A percentile compares a stretch with the other conserved stretches of the same genome.
Evolutionary conservation across 1,284 basidiomycete genomes (phyloP).

Genomic region (Lignosus rhinocerotis): DNA sequence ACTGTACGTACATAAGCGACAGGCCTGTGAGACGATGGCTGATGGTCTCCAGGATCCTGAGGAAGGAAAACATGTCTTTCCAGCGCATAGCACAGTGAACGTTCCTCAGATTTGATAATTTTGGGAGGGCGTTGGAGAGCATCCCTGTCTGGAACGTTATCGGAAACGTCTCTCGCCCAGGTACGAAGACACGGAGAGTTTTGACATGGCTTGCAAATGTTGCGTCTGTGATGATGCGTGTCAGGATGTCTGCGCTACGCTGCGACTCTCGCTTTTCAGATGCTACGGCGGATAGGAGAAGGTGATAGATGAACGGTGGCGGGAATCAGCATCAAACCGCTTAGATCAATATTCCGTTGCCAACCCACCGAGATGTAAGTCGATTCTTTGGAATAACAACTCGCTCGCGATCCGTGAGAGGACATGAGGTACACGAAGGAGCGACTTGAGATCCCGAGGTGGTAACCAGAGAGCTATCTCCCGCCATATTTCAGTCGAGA

Average conservation of each 20-base stretch:
- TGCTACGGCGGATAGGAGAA: constrained; percentile 24
- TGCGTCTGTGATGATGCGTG: constrained; percentile 60
- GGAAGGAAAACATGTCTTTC: constrained; percentile 52
- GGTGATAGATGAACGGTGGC: neutral
- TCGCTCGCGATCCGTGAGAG: constrained; percentile 69
- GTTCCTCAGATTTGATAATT: constrained; percentile 55
- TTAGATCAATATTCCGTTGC: constrained; percentile 7
- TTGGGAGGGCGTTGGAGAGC: constrained; percentile 66
- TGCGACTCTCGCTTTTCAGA: constrained; percentile 54
- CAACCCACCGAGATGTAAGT: constrained; percentile 53
- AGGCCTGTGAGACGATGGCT: constrained; percentile 54
- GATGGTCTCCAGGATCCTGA: constrained; percentile 51
- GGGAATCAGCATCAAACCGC: constrained; percentile 6
- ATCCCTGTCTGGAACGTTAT: constrained; percentile 73
- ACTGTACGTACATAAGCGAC: constrained; percentile 48
- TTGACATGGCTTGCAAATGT: constrained; percentile 58
- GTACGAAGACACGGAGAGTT: constrained; percentile 59
- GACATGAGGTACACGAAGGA: constrained; percentile 63
- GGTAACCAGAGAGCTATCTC: constrained; percentile 65
- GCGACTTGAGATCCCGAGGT: constrained; percentile 61
- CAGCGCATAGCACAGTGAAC: constrained; percentile 61
- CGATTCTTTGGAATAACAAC: constrained; percentile 61
- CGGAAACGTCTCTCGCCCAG: constrained; percentile 48
- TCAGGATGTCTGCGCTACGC: constrained; percentile 71
- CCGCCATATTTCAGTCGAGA: constrained; percentile 72